phyloP scores from a whole-genome alignment of 2,329 filamentous ascomycete genomes.

The Pseudopyricularia javanii region DNA sequence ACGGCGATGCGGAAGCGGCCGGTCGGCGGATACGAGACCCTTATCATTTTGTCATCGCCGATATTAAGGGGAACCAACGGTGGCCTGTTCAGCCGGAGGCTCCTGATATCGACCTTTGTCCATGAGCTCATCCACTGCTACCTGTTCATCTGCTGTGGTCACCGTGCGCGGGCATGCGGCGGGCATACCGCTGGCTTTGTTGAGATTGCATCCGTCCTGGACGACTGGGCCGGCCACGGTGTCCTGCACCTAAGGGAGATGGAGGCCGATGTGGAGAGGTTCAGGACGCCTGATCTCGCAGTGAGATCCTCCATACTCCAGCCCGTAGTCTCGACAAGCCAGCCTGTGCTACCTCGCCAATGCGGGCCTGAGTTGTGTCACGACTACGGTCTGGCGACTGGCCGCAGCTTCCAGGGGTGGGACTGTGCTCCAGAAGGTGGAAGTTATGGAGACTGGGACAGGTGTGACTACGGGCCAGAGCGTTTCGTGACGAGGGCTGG shows the following conservation, averaged over 20 bases:
- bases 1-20: constrained; percentile 41
- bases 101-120: constrained; percentile 52
- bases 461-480: background rate
- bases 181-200: constrained; percentile 50
- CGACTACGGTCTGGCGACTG: background rate
- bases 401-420: background rate
- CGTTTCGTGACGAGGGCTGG: background rate
- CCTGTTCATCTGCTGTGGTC: constrained; percentile 49
- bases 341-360: too few species aligned
- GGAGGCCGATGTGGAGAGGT: constrained; percentile 41
- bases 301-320: too few species aligned
- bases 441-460: background rate
- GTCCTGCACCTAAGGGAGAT: constrained; percentile 44
- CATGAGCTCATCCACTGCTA: constrained; percentile 59
- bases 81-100: constrained; percentile 38
- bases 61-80: constrained; percentile 37
- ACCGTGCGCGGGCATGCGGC: constrained; percentile 39
- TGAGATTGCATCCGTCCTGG: constrained; percentile 46
- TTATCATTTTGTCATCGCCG: constrained; percentile 47
- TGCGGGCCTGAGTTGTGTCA: background rate
- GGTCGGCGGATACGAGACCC: constrained; percentile 44
- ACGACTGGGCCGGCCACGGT: constrained; percentile 45
- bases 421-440: background rate
- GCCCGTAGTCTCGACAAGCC: too few species aligned
- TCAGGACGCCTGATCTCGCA: constrained; percentile 1